Conservation (phyloP, 2,329 filamentous ascomycete species). For the Leptodontidium sp. region DNA sequence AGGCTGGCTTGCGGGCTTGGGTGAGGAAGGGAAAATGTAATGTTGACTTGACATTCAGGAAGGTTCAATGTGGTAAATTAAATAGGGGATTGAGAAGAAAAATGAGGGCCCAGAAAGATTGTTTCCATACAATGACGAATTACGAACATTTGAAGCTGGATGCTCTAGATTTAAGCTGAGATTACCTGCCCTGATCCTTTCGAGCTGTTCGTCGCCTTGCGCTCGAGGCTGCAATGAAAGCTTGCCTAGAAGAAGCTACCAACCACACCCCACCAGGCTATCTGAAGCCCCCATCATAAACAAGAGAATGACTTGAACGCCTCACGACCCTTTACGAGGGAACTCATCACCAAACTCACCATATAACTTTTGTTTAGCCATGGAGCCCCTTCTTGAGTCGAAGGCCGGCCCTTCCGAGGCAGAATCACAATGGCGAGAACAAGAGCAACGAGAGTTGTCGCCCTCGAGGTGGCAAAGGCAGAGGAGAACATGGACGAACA, state of each 20-base stretch:
- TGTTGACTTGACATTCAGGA: too few species aligned
- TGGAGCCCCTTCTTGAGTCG: constrained; percentile 26
- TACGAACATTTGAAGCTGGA: background rate
- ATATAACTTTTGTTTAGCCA: constrained; percentile 2
- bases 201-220: constrained; percentile 33
- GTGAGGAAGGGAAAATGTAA: too few species aligned
- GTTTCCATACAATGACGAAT: too few species aligned
- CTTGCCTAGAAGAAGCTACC: constrained; percentile 17
- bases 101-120: too few species aligned
- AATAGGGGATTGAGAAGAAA: too few species aligned
- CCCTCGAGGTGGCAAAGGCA: constrained; percentile 21
- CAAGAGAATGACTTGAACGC: constrained; percentile 26
- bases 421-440: constrained; percentile 17
- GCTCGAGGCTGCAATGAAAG: constrained; percentile 34
- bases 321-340: constrained; percentile 31
- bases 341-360: background rate
- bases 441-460: background rate
- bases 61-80: too few species aligned
- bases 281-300: constrained; percentile 22
- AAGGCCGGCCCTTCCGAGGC: constrained; percentile 41
- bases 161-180: background rate
- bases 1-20: constrained; percentile 6
- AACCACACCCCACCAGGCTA: constrained; percentile 19
- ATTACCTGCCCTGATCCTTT: background rate
- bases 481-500: constrained; percentile 9